Evolutionary conservation across 2,329 filamentous ascomycete species (phyloP).

Genomic region (Tympanopsis confertula): DNA sequence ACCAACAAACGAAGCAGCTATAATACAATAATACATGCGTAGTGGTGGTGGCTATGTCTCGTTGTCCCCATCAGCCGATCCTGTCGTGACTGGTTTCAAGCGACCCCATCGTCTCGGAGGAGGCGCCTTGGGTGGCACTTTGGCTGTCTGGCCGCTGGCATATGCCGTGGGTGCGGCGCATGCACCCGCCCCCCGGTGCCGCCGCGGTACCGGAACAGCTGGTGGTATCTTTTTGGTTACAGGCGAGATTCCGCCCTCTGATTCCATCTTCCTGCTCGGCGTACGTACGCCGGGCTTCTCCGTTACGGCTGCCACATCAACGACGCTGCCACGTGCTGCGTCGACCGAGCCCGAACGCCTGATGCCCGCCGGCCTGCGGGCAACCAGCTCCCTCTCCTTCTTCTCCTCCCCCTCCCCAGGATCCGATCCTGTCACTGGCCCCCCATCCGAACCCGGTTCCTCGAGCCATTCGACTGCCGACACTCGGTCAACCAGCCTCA

Average conservation of each 20-base stretch:
- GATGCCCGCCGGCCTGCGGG: slow-evolving; percentile 56
- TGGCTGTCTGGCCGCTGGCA: neutral
- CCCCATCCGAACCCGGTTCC: slow-evolving; percentile 12
- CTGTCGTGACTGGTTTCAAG: no score
- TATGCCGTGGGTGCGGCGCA: no score
- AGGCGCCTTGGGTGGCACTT: neutral
- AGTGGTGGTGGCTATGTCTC: no score
- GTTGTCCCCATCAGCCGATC: no score
- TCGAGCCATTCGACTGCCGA: slow-evolving; percentile 59
- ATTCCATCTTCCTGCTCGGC: slow-evolving; percentile 48
- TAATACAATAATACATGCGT: no score
- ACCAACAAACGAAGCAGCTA: no score
- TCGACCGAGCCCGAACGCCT: slow-evolving; percentile 52
- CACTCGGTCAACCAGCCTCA: slow-evolving; percentile 67
- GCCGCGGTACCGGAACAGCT: neutral
- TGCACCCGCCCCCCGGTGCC: no score
- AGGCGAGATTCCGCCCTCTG: slow-evolving; percentile 11
- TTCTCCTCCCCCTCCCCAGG: slow-evolving; percentile 13
- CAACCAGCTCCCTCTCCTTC: slow-evolving; percentile 32
- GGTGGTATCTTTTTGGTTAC: slow-evolving; percentile 10
- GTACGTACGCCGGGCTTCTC: slow-evolving; percentile 77
- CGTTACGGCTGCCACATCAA: slow-evolving; percentile 66
- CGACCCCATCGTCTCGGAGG: neutral
- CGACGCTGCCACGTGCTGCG: slow-evolving; percentile 65
- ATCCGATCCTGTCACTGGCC: slow-evolving; percentile 5